Evolutionary conservation across 306 rosid species (phyloP), one percentile per base, ranked within the genome.

Genomic region (Quercus rubra): DNA sequence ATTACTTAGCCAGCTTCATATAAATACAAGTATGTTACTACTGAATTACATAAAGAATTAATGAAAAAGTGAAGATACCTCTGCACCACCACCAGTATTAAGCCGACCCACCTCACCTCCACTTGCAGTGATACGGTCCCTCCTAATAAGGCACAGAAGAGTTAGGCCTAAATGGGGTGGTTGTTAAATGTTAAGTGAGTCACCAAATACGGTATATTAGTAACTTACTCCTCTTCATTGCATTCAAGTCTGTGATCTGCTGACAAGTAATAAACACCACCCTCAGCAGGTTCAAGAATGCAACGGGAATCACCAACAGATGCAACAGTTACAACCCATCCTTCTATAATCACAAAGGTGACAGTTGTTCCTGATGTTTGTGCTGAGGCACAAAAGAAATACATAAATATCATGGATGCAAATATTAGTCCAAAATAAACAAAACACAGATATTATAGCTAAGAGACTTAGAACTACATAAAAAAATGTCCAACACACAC

Each of bases 221-320:
- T 43, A 81, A 86, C 98, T 89, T 90, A 96, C 99, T 96, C 99
- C 77, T 91, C 99, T 87, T 96, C 99, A 71, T 92, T 91, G 68
- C 90, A 81, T 46, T 96, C 98, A 75, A 96, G 97, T 79, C 99
- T 88, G 82, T 96, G 99, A 83, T 96, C 99, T 77, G 98, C 98
- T 11, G 99, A 96, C 89, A 96, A 87, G 87, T 93, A 92, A 88
- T 89, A 85, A 33, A 96, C 59, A 70, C 82, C 98, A 54, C 99
- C 98, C 74, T 93, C 98, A 80, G 96, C 88, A 81, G 99, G 88
- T 85, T 91, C 98, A 81, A 96, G 92, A 64, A 92, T 75, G 57
- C 99, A 91, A 73, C 97, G 97, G 79, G 99, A 96, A 88, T 96
- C 99, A 4, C 99, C 99, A 78, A 96, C 99, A 71, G 99, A 96